phyloP scores from a whole-genome alignment of 2,329 filamentous ascomycete genomes.

The Pezicula carpinea region DNA sequence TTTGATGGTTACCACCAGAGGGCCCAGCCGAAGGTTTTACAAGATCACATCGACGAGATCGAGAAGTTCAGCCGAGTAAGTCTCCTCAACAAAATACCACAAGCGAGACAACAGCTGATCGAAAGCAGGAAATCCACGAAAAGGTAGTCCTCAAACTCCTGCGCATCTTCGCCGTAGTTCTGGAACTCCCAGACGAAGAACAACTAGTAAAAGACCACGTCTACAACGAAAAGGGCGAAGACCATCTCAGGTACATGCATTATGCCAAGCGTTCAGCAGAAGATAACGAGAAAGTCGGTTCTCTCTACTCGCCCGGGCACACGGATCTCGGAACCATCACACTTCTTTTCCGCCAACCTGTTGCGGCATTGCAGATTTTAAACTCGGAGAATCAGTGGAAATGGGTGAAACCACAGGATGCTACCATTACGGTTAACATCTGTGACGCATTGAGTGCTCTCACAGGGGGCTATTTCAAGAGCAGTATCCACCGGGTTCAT shows the following conservation, averaged over 20 bases:
- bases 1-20: constrained; percentile 40
- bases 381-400: constrained; percentile 41
- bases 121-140: no score
- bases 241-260: constrained; percentile 56
- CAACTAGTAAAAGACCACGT: constrained; percentile 47
- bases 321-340: constrained; percentile 33
- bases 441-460: constrained; percentile 42
- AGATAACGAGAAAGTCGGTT: constrained; percentile 39
- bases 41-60: constrained; percentile 46
- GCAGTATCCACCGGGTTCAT: constrained; percentile 34
- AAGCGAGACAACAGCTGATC: no score
- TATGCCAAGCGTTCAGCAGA: constrained; percentile 44
- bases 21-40: constrained; percentile 40
- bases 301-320: constrained; percentile 41
- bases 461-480: constrained; percentile 40
- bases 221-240: constrained; percentile 50
- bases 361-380: constrained; percentile 33
- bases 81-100: constrained; percentile 36
- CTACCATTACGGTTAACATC: constrained; percentile 43
- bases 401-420: constrained; percentile 42
- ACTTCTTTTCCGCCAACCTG: constrained; percentile 34
- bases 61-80: constrained; percentile 39
- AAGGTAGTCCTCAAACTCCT: constrained; percentile 47
- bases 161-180: constrained; percentile 53
- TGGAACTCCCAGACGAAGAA: constrained; percentile 51